Conservation (phyloP, 176 grass and related monocot species). For the Cenchrus americanus region DNA sequence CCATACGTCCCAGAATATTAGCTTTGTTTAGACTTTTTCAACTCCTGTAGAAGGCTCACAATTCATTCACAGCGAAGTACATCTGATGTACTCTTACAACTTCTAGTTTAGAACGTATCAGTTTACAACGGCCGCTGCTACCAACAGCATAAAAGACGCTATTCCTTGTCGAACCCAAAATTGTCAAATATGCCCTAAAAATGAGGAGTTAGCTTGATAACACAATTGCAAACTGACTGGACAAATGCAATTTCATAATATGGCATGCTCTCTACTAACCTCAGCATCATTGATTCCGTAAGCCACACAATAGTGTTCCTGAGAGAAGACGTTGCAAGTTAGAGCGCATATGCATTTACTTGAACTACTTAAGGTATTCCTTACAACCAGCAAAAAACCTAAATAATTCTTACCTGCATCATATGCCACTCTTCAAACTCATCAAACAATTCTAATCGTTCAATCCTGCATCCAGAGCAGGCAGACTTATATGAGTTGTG, state of each 20-base stretch:
- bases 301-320: constrained; percentile 97
- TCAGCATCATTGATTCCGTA: constrained; percentile 78
- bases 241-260: too few relatives aligned
- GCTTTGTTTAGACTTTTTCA: too few relatives aligned
- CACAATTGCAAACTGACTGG: neutral
- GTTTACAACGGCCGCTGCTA: neutral
- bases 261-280: constrained; percentile 38
- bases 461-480: constrained; percentile 64
- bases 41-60: neutral
- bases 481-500: constrained; percentile 5
- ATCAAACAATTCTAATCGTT: constrained; percentile 90
- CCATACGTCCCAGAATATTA: too few relatives aligned
- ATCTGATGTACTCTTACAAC: neutral
- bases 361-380: neutral
- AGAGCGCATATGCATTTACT: neutral
- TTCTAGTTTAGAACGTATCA: neutral
- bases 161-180: constrained; percentile 64
- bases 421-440: constrained; percentile 99
- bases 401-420: constrained; percentile 72
- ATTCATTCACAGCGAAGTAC: neutral
- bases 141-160: neutral
- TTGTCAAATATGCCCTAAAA: constrained; percentile 66
- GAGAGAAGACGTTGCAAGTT: constrained; percentile 34
- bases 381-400: neutral
- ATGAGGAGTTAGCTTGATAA: constrained; percentile 8